Evolutionary conservation across 306 rosid genomes (phyloP), one percentile per base, ranked within the genome.

Genomic region (Calophaca sinica): DNA sequence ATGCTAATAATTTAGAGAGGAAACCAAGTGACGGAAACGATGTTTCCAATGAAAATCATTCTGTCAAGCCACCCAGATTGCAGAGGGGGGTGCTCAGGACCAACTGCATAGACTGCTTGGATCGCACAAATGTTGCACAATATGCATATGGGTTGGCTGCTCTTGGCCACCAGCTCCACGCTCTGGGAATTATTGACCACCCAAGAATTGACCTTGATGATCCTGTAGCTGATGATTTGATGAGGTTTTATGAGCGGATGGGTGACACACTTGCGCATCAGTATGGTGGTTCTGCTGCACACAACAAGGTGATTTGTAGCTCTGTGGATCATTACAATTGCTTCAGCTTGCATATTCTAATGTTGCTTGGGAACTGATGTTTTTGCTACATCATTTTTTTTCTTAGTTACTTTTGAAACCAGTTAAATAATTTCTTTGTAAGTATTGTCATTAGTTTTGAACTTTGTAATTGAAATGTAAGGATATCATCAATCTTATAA

Each of bases 251-350:
- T 72, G 99, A 96, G 88, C 81, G 77, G 57, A 96, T 96, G 99
- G 99, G 99, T 39, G 98, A 96, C 79, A 88, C 87, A 45, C 97
- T 96, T 75, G 98, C 99, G 65, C 81, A 92, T 41, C 98, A 96
- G 60, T 96, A 96, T 74, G 99, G 99, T 59, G 99, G 99, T 59
- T 96, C 99, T 79, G 96, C 98, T 44, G 99, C 99, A 3, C 99
- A 96, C 82, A 96, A 96, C 76, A 96, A 96, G 98, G 99, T 96
- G 74, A 84, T 59, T 76, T 74, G 66, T 52, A 15, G 71, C 68
- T 78, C 35, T n/a, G 60, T 49, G 36, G 68, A 68, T 70, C 14
- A 33, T 63, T 36, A 38, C 54, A 62, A 44, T 62, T 61, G 44
- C 64, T 68, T 61, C 82, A 31, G 72, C 68, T 68, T 62, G 13